These are phyloP conservation scores for Nitzschia sp. DNA, from an alignment of 108 stramenopile species.

Conservation along the genomic window DNA sequence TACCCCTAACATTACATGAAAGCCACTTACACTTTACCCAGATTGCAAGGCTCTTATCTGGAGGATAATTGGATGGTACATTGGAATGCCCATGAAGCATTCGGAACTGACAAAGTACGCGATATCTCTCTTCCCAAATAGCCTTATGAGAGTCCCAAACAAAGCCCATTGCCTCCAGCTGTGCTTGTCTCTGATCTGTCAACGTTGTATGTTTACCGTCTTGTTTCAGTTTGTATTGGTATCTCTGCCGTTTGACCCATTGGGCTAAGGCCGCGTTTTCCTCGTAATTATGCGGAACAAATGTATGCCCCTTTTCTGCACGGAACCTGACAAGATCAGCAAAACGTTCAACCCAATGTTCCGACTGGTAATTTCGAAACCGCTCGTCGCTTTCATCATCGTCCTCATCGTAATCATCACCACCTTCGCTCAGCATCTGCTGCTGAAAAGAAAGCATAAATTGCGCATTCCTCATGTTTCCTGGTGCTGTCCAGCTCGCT, in stretches of 20 bases:
- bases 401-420: background rate
- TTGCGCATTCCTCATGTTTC: background rate
- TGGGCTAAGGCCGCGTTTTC: constrained; percentile 25
- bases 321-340: constrained; percentile 37
- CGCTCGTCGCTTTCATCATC: background rate
- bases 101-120: background rate
- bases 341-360: constrained; percentile 49
- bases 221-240: constrained; percentile 22
- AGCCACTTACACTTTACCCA: constrained; percentile 29
- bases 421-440: background rate
- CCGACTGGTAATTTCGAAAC: constrained; percentile 18
- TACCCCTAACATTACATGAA: no score
- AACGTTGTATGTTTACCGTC: constrained; percentile 28
- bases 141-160: constrained; percentile 18
- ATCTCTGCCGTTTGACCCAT: constrained; percentile 34
- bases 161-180: constrained; percentile 9
- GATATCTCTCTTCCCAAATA: constrained; percentile 8
- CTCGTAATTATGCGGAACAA: constrained; percentile 32
- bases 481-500: constrained; percentile 6
- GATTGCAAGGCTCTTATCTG: constrained; percentile 10
- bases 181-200: constrained; percentile 8
- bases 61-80: constrained; percentile 7
- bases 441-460: background rate
- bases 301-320: constrained; percentile 47
- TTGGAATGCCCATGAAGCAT: constrained; percentile 6